A percentile compares a stretch with the other conserved stretches of the same genome.
Conservation (phyloP, 768 basidiomycete genomes). For the Tulasnella sp. region DNA sequence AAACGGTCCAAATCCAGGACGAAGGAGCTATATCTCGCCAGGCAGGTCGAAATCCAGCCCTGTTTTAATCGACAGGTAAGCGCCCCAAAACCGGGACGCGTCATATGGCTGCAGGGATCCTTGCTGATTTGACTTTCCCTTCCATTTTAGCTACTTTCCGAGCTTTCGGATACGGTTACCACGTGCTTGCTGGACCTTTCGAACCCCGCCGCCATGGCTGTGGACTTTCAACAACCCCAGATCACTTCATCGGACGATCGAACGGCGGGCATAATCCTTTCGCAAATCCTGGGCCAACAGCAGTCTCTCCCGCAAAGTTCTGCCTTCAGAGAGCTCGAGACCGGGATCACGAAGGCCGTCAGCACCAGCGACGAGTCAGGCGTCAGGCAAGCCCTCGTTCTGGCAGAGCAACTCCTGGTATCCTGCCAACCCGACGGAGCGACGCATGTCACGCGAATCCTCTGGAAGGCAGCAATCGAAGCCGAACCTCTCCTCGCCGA, state of each 20-base stretch:
- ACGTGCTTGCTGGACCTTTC: conserved; percentile 72
- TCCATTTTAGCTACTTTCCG: conserved; percentile 79
- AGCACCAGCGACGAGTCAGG: conserved; percentile 50
- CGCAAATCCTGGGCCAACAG: conserved; percentile 31
- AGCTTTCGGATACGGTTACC: conserved; percentile 86
- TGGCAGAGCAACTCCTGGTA: conserved; percentile 54
- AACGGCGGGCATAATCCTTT: not conserved
- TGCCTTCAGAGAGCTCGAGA: conserved; percentile 82
- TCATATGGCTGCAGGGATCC: not conserved
- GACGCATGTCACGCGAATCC: conserved; percentile 74
- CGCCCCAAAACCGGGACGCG: not conserved
- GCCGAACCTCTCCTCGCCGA: conserved; percentile 66
- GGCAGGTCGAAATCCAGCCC: conserved; percentile 98
- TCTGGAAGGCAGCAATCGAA: conserved; percentile 88
- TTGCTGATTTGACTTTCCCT: not conserved
- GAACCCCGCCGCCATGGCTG: conserved; percentile 32
- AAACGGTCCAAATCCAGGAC: conserved; percentile 90
- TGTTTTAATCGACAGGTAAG: conserved; percentile 89
- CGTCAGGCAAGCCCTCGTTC: conserved; percentile 60
- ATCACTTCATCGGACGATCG: conserved; percentile 41
- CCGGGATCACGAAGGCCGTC: conserved; percentile 72
- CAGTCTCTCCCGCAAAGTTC: not conserved
- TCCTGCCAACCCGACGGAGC: conserved; percentile 50
- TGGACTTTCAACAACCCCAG: not conserved
- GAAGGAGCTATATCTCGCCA: conserved; percentile 91